Percentiles rank a stretch among this genome's conserved stretches.
These are phyloP conservation scores for Aspergillus coremiiformis DNA, from an alignment of 495 filamentous ascomycete species.

Conservation along the genomic window DNA sequence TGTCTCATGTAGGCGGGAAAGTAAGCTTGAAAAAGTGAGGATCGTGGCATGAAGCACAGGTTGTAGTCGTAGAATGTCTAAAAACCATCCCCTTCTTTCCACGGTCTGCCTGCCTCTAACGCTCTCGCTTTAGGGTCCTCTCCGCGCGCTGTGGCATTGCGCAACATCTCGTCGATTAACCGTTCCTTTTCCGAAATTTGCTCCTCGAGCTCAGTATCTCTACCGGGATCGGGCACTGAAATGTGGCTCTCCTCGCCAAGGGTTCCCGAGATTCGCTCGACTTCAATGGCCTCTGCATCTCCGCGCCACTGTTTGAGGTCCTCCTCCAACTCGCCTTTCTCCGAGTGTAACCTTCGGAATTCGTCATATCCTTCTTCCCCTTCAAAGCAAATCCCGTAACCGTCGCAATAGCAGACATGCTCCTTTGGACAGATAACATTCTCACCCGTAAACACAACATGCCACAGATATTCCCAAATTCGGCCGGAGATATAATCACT, in stretches of 20 bases:
- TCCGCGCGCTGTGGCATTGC: constrained; percentile 44
- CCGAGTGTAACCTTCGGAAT: constrained; percentile 37
- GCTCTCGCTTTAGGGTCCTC: constrained; percentile 45
- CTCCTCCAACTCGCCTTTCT: constrained; percentile 36
- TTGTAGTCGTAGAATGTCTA: constrained; percentile 1
- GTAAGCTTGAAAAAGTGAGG: background rate
- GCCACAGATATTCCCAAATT: constrained; percentile 72
- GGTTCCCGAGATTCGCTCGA: constrained; percentile 23
- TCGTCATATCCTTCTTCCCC: constrained; percentile 44
- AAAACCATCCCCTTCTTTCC: constrained; percentile 49
- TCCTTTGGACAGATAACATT: constrained; percentile 55
- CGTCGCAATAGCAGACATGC: constrained; percentile 69
- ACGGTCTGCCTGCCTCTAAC: constrained; percentile 43
- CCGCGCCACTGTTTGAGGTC: constrained; percentile 43
- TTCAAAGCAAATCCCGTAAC: constrained; percentile 72
- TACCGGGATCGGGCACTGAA: constrained; percentile 32
- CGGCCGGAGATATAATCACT: constrained; percentile 63
- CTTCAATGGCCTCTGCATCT: constrained; percentile 29
- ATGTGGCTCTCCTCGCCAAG: constrained; percentile 24
- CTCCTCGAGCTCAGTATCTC: constrained; percentile 22
- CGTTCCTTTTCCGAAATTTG: constrained; percentile 25
- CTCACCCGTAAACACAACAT: constrained; percentile 56
- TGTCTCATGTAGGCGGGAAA: background rate
- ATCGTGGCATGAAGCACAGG: background rate
- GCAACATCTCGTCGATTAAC: constrained; percentile 26